phyloP scores from a whole-genome alignment of 176 grass and related monocot genomes.

The Poa pratensis region DNA sequence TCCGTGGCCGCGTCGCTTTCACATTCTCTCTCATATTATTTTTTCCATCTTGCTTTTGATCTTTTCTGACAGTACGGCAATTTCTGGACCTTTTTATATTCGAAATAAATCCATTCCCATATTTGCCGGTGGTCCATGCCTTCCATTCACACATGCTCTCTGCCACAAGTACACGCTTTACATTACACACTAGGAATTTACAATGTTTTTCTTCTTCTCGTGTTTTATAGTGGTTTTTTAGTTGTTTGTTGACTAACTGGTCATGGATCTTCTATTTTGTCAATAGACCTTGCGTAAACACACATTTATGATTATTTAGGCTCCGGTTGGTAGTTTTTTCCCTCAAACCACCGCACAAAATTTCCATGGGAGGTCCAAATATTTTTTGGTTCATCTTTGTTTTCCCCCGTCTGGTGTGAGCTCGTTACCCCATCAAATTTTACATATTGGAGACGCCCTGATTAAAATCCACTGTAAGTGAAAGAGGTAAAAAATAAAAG shows the following conservation, averaged over 20 bases:
- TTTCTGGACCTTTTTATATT: slow-evolving; percentile 46
- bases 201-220: background rate
- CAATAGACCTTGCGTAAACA: background rate
- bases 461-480: background rate
- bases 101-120: slow-evolving; percentile 49
- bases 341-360: background rate
- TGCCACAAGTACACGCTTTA: slow-evolving; percentile 46
- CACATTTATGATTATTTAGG: background rate
- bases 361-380: background rate
- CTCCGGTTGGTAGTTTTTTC: background rate
- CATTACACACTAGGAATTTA: slow-evolving; percentile 25
- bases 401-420: background rate
- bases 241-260: slow-evolving; percentile 37
- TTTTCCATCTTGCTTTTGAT: slow-evolving; percentile 48
- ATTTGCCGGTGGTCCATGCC: slow-evolving; percentile 49
- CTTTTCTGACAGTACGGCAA: slow-evolving; percentile 49
- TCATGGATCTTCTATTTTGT: background rate
- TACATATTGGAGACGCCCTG: no score
- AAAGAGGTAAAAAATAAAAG: background rate
- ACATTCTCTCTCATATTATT: slow-evolving; percentile 52
- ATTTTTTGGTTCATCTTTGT: background rate
- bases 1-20: slow-evolving; percentile 39
- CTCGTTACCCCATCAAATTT: background rate
- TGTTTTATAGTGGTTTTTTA: slow-evolving; percentile 9
- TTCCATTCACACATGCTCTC: slow-evolving; percentile 46